phyloP scores from a whole-genome alignment of 2,329 filamentous ascomycete species.

The Aspergillus sp. region DNA sequence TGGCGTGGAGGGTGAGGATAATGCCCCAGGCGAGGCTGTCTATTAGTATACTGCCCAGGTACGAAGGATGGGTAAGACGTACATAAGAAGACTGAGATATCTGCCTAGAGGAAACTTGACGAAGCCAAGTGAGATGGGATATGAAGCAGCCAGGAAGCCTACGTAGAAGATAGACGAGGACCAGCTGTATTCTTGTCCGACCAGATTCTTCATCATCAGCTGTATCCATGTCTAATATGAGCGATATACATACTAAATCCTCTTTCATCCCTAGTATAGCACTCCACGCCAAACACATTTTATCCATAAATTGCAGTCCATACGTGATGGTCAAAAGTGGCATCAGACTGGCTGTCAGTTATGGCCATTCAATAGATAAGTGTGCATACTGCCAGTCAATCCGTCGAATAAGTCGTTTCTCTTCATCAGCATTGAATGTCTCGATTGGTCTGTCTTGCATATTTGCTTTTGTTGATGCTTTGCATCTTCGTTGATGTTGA shows the following conservation, averaged over 20 bases:
- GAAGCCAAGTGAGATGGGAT: constrained; percentile 34
- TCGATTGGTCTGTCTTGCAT: too few species aligned
- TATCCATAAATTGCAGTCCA: constrained; percentile 27
- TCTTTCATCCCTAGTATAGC: constrained; percentile 21
- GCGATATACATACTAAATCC: constrained; percentile 12
- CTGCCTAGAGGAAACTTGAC: constrained; percentile 27
- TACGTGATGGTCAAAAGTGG: constrained; percentile 25
- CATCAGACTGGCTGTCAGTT: constrained; percentile 13
- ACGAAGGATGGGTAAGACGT: constrained; percentile 13
- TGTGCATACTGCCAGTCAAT: too few species aligned
- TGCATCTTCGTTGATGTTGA: too few species aligned
- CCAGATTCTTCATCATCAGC: constrained; percentile 15
- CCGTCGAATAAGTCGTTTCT: too few species aligned
- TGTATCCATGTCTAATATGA: background rate
- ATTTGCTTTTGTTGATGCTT: too few species aligned
- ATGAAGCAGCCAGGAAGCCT: constrained; percentile 33
- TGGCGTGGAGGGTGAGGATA: constrained; percentile 27
- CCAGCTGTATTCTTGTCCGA: constrained; percentile 26
- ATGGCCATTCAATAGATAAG: too few species aligned
- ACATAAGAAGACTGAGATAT: constrained; percentile 24
- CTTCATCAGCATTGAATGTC: too few species aligned
- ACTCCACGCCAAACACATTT: constrained; percentile 23
- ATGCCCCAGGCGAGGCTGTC: constrained; percentile 26
- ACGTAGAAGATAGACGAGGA: constrained; percentile 29
- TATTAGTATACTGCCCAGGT: constrained; percentile 21